Evolutionary conservation across 2,329 filamentous ascomycete species (phyloP).

Genomic region (Fusarium transvaalense): DNA sequence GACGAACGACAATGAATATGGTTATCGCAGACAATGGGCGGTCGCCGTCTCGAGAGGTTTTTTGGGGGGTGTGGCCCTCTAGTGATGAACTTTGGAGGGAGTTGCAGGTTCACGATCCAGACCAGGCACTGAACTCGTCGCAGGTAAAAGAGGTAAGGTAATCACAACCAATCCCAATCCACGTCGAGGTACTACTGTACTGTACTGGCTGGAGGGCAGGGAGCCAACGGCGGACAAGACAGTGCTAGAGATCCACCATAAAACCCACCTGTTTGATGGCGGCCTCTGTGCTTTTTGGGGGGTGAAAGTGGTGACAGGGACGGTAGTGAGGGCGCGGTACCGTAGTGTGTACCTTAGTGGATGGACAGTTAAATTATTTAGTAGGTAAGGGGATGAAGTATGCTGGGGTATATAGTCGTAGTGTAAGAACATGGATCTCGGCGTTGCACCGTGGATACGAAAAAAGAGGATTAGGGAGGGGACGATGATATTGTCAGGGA

Average conservation of each 20-base stretch:
- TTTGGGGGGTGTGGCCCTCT: constrained; percentile 34
- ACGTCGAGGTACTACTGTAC: constrained; percentile 26
- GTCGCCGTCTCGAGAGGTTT: constrained; percentile 38
- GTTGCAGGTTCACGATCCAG: constrained; percentile 49
- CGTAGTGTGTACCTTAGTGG: constrained; percentile 31
- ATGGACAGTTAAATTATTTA: constrained; percentile 44
- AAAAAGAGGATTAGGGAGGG: constrained; percentile 27
- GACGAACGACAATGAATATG: constrained; percentile 21
- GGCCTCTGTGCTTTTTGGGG: constrained; percentile 43
- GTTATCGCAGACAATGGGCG: constrained; percentile 40
- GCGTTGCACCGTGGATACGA: constrained; percentile 34
- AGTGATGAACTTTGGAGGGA: constrained; percentile 42
- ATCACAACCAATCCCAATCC: constrained; percentile 30
- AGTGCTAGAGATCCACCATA: constrained; percentile 43
- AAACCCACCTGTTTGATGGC: constrained; percentile 44
- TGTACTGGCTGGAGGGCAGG: constrained; percentile 21
- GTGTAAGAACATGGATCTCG: constrained; percentile 41
- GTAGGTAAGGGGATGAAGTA: constrained; percentile 41
- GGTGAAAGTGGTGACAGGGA: constrained; percentile 31
- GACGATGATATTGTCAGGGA: constrained; percentile 15
- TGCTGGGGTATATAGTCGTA: constrained; percentile 39
- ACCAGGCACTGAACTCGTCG: constrained; percentile 40
- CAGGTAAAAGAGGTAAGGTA: constrained; percentile 38
- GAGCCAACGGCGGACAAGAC: constrained; percentile 39
- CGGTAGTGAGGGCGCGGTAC: constrained; percentile 33